These are phyloP conservation scores for Atalantia buxifolia DNA, from an alignment of 345 rosid species.

Conservation along the genomic window DNA sequence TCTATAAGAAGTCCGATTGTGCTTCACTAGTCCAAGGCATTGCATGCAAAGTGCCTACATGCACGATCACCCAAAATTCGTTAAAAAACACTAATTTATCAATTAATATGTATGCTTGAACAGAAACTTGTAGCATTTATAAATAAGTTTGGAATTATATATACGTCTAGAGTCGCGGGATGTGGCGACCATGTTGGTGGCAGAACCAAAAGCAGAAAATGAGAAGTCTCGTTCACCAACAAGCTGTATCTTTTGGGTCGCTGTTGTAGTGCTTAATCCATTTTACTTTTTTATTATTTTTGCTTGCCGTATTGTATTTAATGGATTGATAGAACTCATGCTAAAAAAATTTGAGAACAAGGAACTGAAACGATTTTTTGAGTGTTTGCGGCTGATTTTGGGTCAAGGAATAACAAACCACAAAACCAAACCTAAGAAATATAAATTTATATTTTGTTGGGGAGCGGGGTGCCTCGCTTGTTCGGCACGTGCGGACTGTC, in stretches of 20 bases:
- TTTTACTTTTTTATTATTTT: background rate
- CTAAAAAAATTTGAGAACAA: background rate
- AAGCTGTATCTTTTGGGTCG: background rate
- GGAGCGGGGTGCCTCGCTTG: too few species aligned
- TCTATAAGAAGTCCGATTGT: background rate
- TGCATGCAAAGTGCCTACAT: background rate
- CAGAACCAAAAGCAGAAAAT: conserved; percentile 10
- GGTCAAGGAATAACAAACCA: too few species aligned
- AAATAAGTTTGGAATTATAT: too few species aligned
- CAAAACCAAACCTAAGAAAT: too few species aligned
- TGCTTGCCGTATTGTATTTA: background rate
- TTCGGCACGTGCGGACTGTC: too few species aligned
- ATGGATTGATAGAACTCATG: background rate
- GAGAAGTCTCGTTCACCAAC: conserved; percentile 23
- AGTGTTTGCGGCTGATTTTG: too few species aligned
- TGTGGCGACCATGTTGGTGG: conserved; percentile 17
- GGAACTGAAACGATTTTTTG: background rate
- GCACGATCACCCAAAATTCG: background rate
- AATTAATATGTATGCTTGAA: too few species aligned
- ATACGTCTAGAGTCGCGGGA: conserved; percentile 4
- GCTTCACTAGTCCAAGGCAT: background rate
- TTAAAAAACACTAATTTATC: too few species aligned
- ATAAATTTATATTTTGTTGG: too few species aligned
- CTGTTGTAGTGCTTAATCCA: conserved; percentile 1
- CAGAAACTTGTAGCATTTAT: too few species aligned